Evolutionary conservation across 2,329 filamentous ascomycete species (phyloP), one percentile per base, ranked within the genome.

Genomic region (Epichloe sylvatica): DNA sequence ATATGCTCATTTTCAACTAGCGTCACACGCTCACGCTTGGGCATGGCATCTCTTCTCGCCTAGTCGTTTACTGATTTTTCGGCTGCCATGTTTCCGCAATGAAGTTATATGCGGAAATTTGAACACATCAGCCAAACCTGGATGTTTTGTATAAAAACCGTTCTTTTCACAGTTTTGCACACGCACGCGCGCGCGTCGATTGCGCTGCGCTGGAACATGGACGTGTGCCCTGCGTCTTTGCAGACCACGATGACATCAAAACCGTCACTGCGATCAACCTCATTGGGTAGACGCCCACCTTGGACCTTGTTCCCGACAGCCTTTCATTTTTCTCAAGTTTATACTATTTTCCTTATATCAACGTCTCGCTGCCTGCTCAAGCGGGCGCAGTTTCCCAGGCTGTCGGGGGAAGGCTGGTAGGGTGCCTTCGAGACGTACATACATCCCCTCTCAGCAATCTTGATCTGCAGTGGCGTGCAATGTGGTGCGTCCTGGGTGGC

Each of bases 101-200:
- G 19, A 17, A 45, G 49, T 33, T 49, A 39, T 50, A 50, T 49
- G 54, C 50, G 37, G 38, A 51, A 51, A 43, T 49, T 51, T 51
- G 52, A 17, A 37, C 12, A 13, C 21, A 41, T 13, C 13, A 36
- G 45, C 12, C 39, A 50, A 36, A 19, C 53, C 51, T 57, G 55
- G 52, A 46, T 51, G 51, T 52, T 36, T 34, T 57, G 57, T 48
- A 25, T 43, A 37, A 30, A 30, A 46, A 55, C 54, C 33, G 50
- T 62, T 61, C 52, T 53, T 57, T 50, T 51, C 9, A 54, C 48
- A 51, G 56, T 47, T 54, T 54, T 49, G 25, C 25, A 30, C 25
- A 23, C 15, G 45, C 53, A 56, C 46, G 48, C 45, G 54, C 54
- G 60, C 58, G 59, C 58, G 54, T 62, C 60, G 60, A 62, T 52